phyloP scores from a whole-genome alignment of 805 yeast genomes.

The Candida ovalis region DNA sequence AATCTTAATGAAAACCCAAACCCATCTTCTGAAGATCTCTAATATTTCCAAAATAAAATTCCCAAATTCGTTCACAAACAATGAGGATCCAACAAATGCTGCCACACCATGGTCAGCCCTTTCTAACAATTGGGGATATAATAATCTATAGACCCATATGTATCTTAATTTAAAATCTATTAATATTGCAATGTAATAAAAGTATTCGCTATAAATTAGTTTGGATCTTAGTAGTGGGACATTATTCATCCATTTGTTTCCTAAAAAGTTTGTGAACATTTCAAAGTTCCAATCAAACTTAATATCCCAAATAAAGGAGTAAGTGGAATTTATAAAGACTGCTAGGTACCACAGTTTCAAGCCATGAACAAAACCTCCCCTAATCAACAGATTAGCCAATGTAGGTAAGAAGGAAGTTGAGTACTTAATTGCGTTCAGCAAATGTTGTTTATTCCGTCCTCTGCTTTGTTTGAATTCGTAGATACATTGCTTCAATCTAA shows the following conservation, averaged over 20 bases:
- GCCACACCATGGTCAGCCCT: constrained; percentile 10
- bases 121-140: constrained; percentile 14
- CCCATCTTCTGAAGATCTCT: constrained; percentile 79
- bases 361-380: constrained; percentile 22
- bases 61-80: constrained; percentile 50
- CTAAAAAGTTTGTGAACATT: constrained; percentile 38
- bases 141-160: constrained; percentile 65
- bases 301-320: constrained; percentile 87
- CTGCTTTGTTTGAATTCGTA: constrained; percentile 55
- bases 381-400: constrained; percentile 30
- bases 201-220: constrained; percentile 28
- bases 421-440: constrained; percentile 75
- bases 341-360: constrained; percentile 42
- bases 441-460: constrained; percentile 45
- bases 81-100: constrained; percentile 19
- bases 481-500: constrained; percentile 80
- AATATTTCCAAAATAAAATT: constrained; percentile 63
- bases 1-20: constrained; percentile 83
- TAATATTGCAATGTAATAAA: constrained; percentile 55
- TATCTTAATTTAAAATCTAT: constrained; percentile 67
- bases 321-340: constrained; percentile 61
- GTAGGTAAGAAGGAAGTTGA: constrained; percentile 56
- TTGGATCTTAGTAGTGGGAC: constrained; percentile 27
- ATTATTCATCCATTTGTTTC: constrained; percentile 9
- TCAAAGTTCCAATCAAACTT: constrained; percentile 83